phyloP scores from a whole-genome alignment of 768 basidiomycete genomes.

The Gyrodon lividus region DNA sequence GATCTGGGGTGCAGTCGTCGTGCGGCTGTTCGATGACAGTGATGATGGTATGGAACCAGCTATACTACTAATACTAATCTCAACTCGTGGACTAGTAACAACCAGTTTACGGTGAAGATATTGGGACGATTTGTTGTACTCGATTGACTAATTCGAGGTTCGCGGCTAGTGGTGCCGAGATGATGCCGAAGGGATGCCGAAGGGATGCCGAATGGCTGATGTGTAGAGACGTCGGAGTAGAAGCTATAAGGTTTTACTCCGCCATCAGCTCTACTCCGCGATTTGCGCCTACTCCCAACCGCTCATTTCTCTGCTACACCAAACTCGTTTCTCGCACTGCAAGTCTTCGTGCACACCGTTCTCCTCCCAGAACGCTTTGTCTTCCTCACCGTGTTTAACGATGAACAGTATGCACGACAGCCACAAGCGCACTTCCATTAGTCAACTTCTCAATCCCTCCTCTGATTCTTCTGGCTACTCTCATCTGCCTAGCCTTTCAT shows the following conservation, averaged over 20 bases:
- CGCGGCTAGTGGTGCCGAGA: slow-evolving; percentile 28
- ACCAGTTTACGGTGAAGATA: too few species aligned
- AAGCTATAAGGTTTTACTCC: slow-evolving; percentile 26
- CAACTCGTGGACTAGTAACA: background rate
- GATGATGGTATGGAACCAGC: background rate
- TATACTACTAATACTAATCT: background rate
- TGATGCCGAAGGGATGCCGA: slow-evolving; percentile 20
- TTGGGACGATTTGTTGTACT: too few species aligned
- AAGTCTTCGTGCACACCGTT: slow-evolving; percentile 8
- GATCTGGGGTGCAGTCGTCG: background rate
- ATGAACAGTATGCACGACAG: slow-evolving; percentile 44
- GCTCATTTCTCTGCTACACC: slow-evolving; percentile 29
- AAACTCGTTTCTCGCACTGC: slow-evolving; percentile 18
- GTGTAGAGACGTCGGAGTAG: slow-evolving; percentile 26
- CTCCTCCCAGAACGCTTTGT: slow-evolving; percentile 8
- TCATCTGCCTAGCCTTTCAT: slow-evolving; percentile 30
- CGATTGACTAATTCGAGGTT: slow-evolving; percentile 25
- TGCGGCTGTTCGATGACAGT: background rate
- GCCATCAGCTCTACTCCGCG: slow-evolving; percentile 31
- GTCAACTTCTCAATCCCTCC: slow-evolving; percentile 50
- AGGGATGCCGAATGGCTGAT: slow-evolving; percentile 23
- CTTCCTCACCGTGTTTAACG: slow-evolving; percentile 23
- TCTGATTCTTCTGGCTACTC: slow-evolving; percentile 37
- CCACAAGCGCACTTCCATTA: slow-evolving; percentile 51
- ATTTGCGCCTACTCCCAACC: slow-evolving; percentile 29